Evolutionary conservation across 1,284 basidiomycete genomes (phyloP).

Genomic region (Cryptococcus sp.): DNA sequence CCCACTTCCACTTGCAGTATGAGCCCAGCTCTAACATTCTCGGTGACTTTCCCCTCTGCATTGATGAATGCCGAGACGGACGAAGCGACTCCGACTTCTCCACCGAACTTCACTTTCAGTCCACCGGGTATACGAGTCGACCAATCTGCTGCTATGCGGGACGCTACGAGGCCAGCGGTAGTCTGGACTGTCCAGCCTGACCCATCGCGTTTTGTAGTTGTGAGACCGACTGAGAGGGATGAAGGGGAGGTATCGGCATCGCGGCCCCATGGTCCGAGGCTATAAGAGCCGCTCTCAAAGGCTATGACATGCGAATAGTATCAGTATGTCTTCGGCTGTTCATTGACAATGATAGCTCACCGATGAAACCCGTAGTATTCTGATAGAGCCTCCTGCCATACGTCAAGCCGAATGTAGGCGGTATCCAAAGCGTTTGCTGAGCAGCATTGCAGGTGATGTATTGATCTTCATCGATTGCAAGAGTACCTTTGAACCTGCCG

Average conservation of each 20-base stretch:
- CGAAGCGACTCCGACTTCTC: constrained; percentile 27
- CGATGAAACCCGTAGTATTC: constrained; percentile 51
- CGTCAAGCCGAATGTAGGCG: constrained; percentile 54
- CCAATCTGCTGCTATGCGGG: constrained; percentile 51
- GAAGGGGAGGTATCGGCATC: constrained; percentile 31
- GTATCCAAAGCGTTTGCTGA: constrained; percentile 38
- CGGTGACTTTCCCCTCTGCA: constrained; percentile 44
- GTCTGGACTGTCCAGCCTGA: constrained; percentile 51
- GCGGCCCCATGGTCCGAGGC: constrained; percentile 54
- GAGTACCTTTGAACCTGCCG: constrained; percentile 54
- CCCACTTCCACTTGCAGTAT: constrained; percentile 34
- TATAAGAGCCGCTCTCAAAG: constrained; percentile 54
- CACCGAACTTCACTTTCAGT: constrained; percentile 55
- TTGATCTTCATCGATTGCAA: constrained; percentile 54
- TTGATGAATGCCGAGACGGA: constrained; percentile 45
- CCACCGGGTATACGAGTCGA: constrained; percentile 52
- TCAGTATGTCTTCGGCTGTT: neutral
- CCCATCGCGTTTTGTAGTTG: constrained; percentile 33
- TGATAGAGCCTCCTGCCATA: constrained; percentile 54
- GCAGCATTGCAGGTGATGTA: constrained; percentile 51
- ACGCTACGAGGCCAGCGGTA: constrained; percentile 39
- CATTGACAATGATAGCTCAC: constrained; percentile 18
- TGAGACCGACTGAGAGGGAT: constrained; percentile 47
- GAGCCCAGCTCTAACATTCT: constrained; percentile 37
- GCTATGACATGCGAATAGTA: constrained; percentile 25